phyloP scores from a whole-genome alignment of 192 early-diverging fungal species.

The Phlyctochytrium bullatum region DNA sequence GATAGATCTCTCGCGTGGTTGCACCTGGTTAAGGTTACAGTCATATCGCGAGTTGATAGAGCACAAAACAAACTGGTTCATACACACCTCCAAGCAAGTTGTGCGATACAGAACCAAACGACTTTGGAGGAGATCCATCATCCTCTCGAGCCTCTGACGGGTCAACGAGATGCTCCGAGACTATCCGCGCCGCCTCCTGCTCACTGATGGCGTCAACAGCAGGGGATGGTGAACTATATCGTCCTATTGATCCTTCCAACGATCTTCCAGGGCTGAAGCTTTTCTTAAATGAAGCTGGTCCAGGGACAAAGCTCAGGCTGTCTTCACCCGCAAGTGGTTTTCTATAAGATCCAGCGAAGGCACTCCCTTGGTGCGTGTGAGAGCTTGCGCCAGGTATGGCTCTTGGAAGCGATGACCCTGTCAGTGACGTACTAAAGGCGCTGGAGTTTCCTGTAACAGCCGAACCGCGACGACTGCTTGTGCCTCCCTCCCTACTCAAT shows the following conservation, averaged over 20 bases:
- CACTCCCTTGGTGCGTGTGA: neutral
- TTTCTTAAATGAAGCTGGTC: neutral
- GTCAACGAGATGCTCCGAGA: conserved; percentile 34
- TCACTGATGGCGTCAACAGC: neutral
- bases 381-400: neutral
- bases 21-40: conserved; percentile 44
- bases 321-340: neutral
- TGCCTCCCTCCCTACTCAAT: too few relatives aligned
- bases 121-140: conserved; percentile 16
- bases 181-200: conserved; percentile 23
- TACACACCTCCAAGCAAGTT: conserved; percentile 33
- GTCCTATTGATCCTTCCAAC: neutral
- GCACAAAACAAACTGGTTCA: neutral
- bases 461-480: neutral
- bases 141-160: conserved; percentile 16
- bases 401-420: neutral
- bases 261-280: conserved; percentile 4
- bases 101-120: conserved; percentile 38
- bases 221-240: neutral
- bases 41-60: neutral
- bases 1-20: conserved; percentile 86
- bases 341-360: neutral
- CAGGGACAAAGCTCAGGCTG: neutral
- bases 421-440: neutral
- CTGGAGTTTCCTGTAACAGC: neutral